Base-by-base conservation (phyloP, 257 asterid species). In the Schizonepeta tenuifolia region DNA sequence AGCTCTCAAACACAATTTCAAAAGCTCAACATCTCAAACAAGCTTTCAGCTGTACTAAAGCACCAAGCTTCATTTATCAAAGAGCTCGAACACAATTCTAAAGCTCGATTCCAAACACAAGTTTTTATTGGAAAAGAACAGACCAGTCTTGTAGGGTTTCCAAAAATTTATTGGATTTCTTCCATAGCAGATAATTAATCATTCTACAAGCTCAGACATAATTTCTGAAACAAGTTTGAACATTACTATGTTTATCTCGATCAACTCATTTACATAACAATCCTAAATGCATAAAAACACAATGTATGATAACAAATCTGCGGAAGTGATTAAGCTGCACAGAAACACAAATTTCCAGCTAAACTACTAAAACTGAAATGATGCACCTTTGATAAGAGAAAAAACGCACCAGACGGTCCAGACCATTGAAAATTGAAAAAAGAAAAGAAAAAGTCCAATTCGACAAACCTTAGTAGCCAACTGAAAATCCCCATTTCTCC, bases 391-490 rank as follows among this genome's bases (percentile, higher is more conserved):
- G 22, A 7, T 49, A 8, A 3, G 17, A 3, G 5, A 44, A 44
- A 11, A 12, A 44, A 9, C n/a, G 12, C 50, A 10, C n/a, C 49
- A 10, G 5, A 43, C 2, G 0, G 14, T 1, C n/a, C 49, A 10
- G 5, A 43, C 2, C 0, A 46, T 1, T 11, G 6, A 44, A 44
- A 13, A 46, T 12, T 46, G 53, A 47, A 24, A 7, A 68, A n/a
- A 33, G 5, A 68, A n/a, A 64, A 43, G 9, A 11, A 2, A 17
- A 40, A 56, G 0, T 13, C 72, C 55, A 2, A 61, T 54, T 31
- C 40, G 59, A 40, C 21, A 41, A 60, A 89, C 96, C 95, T 85
- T 90, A 12, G 80, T 58, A 36, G 86, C 26, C 84, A 88, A 53
- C 69, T 70, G 58, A 58, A 80, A 82, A 65, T 82, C 84, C 20